Evolutionary conservation across 78 protist genomes (phyloP).

Genomic region (Dictyostelium discoideum): dicty_2.7 NC_007089.4:2048001-2048500

Average conservation of each 20-base stretch:
- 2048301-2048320: conserved; percentile 36
- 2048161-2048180: conserved; percentile 47
- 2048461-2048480: background rate
- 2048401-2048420: background rate
- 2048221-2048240: conserved; percentile 32
- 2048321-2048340: conserved; percentile 74
- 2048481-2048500: conserved; percentile 66
- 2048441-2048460: conserved; percentile 48
- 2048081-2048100: conserved; percentile 51
- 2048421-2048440: conserved; percentile 29
- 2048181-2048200: conserved; percentile 43
- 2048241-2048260: conserved; percentile 18
- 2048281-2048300: conserved; percentile 73
- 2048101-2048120: conserved; percentile 65
- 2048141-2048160: background rate
- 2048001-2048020: conserved; percentile 63
- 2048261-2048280: conserved; percentile 34
- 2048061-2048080: conserved; percentile 72
- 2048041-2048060: conserved; percentile 38
- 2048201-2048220: conserved; percentile 35
- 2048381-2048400: background rate
- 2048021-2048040: conserved; percentile 33
- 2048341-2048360: conserved; percentile 43
- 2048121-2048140: conserved; percentile 26
- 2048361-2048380: conserved; percentile 64